A percentile compares a stretch with the other conserved stretches of the same genome.
phyloP scores from a whole-genome alignment of 345 rosid genomes.

The Populus ilicifolia region DNA sequence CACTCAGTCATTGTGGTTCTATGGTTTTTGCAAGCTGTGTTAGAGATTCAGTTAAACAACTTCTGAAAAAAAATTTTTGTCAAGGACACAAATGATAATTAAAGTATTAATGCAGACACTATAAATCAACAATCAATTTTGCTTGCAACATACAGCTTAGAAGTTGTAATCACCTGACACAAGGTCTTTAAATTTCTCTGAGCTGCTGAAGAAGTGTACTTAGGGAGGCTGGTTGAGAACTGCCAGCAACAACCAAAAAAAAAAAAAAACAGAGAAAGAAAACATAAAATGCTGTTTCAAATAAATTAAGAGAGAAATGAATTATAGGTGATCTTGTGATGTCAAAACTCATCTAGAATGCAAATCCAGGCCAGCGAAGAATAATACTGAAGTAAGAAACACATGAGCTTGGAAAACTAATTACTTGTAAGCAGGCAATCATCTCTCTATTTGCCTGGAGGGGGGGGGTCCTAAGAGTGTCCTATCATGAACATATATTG shows the following conservation, averaged over 20 bases:
- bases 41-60: background rate
- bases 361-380: background rate
- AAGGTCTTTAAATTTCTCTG: conserved; percentile 76
- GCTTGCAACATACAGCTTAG: background rate
- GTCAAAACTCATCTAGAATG: conserved; percentile 1
- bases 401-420: background rate
- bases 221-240: conserved; percentile 74
- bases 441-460: no score
- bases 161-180: conserved; percentile 43
- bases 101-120: background rate
- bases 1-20: background rate
- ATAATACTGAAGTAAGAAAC: background rate
- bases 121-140: background rate
- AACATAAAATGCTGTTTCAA: conserved; percentile 1
- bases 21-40: background rate
- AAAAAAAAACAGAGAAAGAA: background rate
- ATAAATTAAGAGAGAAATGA: conserved; percentile 5
- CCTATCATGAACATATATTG: background rate
- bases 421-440: background rate
- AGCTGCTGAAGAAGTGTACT: conserved; percentile 74
- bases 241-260: conserved; percentile 16
- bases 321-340: background rate
- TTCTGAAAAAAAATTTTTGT: no score
- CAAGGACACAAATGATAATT: background rate
- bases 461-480: background rate